Evolutionary conservation across 2,329 filamentous ascomycete genomes (phyloP).

Genomic region (Fusarium redolens): DNA sequence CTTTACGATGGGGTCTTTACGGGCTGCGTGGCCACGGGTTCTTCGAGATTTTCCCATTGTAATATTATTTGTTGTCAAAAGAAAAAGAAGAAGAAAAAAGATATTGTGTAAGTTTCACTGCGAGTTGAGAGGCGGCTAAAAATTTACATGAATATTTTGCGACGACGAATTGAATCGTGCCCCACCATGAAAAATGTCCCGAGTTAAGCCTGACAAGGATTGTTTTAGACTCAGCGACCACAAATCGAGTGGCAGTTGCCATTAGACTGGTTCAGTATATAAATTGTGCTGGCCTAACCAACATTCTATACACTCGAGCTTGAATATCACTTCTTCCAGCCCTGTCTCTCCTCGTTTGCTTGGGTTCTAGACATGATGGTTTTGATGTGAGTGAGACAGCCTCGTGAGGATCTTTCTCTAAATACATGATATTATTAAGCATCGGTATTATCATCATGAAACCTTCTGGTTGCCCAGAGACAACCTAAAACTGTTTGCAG

Average conservation of each 20-base stretch:
- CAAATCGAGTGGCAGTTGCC: neutral
- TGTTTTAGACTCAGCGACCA: constrained; percentile 5
- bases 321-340: neutral
- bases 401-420: neutral
- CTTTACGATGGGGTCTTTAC: constrained; percentile 67
- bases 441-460: neutral
- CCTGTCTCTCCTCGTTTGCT: neutral
- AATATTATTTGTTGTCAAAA: neutral
- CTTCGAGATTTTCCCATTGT: constrained; percentile 72
- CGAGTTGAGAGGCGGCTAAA: constrained; percentile 16
- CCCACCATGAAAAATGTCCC: constrained; percentile 36
- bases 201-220: constrained; percentile 19
- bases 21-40: constrained; percentile 60
- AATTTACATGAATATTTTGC: constrained; percentile 38
- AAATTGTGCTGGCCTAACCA: neutral
- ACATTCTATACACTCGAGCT: neutral
- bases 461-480: neutral
- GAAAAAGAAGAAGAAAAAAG: neutral
- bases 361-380: neutral
- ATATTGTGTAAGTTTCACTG: neutral
- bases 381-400: neutral
- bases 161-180: constrained; percentile 29
- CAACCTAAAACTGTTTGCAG: neutral
- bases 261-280: neutral
- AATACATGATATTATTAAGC: neutral